Conservation (phyloP, 1,139 yeast genomes). For the Spencermartinsiella ligniputridi region DNA sequence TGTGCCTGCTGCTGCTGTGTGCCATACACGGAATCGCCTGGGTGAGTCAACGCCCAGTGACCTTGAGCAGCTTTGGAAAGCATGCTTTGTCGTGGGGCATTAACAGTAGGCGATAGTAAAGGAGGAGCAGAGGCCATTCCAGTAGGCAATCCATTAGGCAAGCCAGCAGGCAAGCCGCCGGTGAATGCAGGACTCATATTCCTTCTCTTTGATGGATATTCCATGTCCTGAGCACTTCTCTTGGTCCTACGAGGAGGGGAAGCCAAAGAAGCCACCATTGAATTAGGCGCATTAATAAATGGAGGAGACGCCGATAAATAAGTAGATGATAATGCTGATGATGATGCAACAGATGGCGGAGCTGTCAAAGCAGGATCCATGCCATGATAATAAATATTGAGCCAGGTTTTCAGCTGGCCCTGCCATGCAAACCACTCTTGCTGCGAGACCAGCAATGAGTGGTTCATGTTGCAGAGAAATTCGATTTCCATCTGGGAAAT, state of each 20-base stretch:
- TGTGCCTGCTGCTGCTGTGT: too few relatives aligned
- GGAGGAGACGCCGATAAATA: not conserved
- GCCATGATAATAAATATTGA: slow-evolving; percentile 19
- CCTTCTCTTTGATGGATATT: not conserved
- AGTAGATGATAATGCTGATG: not conserved
- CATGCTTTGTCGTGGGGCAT: not conserved
- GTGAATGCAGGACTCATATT: not conserved
- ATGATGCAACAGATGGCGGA: not conserved
- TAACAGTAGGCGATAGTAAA: not conserved
- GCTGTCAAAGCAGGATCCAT: not conserved
- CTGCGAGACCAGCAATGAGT: slow-evolving; percentile 27
- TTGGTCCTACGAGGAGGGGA: not conserved
- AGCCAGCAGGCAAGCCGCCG: not conserved
- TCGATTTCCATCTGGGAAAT: slow-evolving; percentile 62
- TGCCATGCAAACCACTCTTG: slow-evolving; percentile 32
- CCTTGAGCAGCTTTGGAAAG: slow-evolving; percentile 1
- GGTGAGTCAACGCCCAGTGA: not conserved
- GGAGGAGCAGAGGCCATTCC: not conserved
- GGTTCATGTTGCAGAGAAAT: slow-evolving; percentile 32
- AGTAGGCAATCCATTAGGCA: not conserved
- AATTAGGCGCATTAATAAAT: not conserved
- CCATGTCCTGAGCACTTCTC: not conserved
- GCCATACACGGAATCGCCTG: too few relatives aligned
- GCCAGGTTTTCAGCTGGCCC: slow-evolving; percentile 23
- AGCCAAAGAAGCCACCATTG: not conserved